Conservation (phyloP, 768 basidiomycete genomes). For the Mycena vitilis region DNA sequence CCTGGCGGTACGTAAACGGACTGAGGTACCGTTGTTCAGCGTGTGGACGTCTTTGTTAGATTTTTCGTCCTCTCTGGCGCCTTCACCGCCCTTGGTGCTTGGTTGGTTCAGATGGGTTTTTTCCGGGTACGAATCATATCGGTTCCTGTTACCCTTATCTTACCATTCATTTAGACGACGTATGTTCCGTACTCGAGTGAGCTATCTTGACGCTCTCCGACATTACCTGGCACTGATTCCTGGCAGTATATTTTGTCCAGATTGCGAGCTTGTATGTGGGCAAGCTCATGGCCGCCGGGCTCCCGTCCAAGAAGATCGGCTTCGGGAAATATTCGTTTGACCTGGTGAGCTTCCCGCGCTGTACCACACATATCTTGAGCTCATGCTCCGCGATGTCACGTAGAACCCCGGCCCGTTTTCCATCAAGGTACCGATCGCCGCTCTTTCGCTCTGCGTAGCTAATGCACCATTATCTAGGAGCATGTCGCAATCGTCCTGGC, state of each 20-base stretch:
- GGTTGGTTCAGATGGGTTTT: slow-evolving; percentile 43
- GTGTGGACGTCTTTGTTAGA: slow-evolving; percentile 17
- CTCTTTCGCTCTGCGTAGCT: neutral
- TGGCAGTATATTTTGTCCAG: slow-evolving; percentile 41
- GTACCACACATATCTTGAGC: neutral
- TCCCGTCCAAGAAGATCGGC: slow-evolving; percentile 38
- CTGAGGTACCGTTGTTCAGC: neutral
- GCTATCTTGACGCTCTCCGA: neutral
- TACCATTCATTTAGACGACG: slow-evolving; percentile 35
- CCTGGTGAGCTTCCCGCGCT: slow-evolving; percentile 10
- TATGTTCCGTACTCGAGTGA: slow-evolving; percentile 42
- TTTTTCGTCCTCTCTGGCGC: slow-evolving; percentile 39
- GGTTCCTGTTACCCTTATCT: neutral
- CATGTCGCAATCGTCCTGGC: slow-evolving; percentile 42
- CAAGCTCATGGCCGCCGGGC: slow-evolving; percentile 35
- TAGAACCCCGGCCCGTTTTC: slow-evolving; percentile 40
- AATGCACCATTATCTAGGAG: slow-evolving; percentile 22
- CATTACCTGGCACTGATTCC: neutral
- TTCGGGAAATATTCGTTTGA: slow-evolving; percentile 36
- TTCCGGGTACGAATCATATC: slow-evolving; percentile 33
- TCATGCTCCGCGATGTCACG: neutral
- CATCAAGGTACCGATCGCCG: slow-evolving; percentile 29
- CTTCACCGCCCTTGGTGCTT: slow-evolving; percentile 43
- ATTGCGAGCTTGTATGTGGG: slow-evolving; percentile 40
- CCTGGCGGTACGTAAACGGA: slow-evolving; percentile 38